A percentile compares a stretch with the other conserved stretches of the same genome.
Evolutionary conservation across 75 land plant species (phyloP).

Genomic region (Selaginella tamariscina): DNA sequence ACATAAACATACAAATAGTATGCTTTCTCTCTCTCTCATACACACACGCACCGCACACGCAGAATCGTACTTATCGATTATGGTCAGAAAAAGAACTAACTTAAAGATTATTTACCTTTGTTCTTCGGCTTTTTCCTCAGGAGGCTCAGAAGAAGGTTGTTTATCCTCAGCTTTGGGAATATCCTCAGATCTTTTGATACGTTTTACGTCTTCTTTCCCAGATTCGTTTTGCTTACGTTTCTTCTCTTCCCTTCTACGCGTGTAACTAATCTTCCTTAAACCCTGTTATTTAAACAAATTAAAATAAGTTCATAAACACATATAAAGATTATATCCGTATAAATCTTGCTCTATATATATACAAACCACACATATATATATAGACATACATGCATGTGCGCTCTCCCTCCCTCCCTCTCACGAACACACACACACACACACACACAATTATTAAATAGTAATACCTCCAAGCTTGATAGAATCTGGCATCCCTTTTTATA

Average conservation of each 20-base stretch:
- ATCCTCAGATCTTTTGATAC: slow-evolving; percentile 8
- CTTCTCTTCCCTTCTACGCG: slow-evolving; percentile 32
- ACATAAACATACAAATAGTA: no score
- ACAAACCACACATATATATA: no score
- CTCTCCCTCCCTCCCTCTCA: no score
- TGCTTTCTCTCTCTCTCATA: no score
- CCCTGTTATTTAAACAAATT: slow-evolving; percentile 26
- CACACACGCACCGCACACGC: no score
- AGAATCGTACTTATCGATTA: no score
- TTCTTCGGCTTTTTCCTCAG: slow-evolving; percentile 29
- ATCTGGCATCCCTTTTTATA: slow-evolving; percentile 67
- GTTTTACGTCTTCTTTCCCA: slow-evolving; percentile 17
- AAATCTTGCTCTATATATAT: background rate
- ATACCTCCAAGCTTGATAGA: slow-evolving; percentile 55
- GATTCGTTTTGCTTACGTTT: slow-evolving; percentile 46
- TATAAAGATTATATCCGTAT: background rate
- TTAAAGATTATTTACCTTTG: slow-evolving; percentile 16
- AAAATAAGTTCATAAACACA: background rate
- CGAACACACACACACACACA: no score
- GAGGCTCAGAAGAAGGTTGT: slow-evolving; percentile 23
- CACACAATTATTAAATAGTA: background rate
- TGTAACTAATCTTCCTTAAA: slow-evolving; percentile 24
- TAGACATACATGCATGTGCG: no score
- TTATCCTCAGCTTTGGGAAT: slow-evolving; percentile 13
- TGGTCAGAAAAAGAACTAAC: no score